Evolutionary conservation across 331 rosid genomes (phyloP), one percentile per base, ranked within the genome.

Genomic region (Arachis monticola): DNA sequence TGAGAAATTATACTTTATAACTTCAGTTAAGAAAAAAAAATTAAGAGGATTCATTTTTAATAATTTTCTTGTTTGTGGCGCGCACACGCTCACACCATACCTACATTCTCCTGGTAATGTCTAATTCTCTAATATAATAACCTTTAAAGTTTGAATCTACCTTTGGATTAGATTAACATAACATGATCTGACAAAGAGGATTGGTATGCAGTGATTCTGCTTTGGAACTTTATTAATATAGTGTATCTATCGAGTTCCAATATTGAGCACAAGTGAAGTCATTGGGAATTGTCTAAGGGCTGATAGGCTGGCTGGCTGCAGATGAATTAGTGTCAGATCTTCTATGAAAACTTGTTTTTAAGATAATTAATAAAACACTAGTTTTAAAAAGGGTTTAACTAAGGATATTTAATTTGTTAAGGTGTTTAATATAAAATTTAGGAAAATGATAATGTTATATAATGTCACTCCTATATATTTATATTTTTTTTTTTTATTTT

Each of bases 231-330:
- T 83, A 70, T 51, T 78, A 35, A 35, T 35, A 17, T 35, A 53
- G 35, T 61, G 78, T 77, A 83, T 79, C 77, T 77, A 83, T 79
- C 78, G 55, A 88, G 88, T 86, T 87, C 89, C 88, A 69, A 88
- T 80, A 64, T 75, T 72, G 77, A 69, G 64, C 69, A 79, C 73
- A 76, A 72, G 78, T 63, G 64, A 64, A 64, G 35, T 35, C 84
- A 30, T 83, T 65, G 88, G 87, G 71, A 87, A 80, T 70, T 80
- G 86, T 79, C 75, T 31, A 67, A 46, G 75, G 76, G 66, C 47
- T 70, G 71, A 77, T 71, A 60, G 57, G 50, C 78, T 62, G 66
- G 40, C 78, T 62, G 66, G 77, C 77, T 48, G 80, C 60, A 58
- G 52, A 51, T 56, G 69, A 69, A 77, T 76, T 53, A 58, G 50